Base-by-base conservation (phyloP, 768 basidiomycete species). In the Panaeolus papilionaceus region DNA sequence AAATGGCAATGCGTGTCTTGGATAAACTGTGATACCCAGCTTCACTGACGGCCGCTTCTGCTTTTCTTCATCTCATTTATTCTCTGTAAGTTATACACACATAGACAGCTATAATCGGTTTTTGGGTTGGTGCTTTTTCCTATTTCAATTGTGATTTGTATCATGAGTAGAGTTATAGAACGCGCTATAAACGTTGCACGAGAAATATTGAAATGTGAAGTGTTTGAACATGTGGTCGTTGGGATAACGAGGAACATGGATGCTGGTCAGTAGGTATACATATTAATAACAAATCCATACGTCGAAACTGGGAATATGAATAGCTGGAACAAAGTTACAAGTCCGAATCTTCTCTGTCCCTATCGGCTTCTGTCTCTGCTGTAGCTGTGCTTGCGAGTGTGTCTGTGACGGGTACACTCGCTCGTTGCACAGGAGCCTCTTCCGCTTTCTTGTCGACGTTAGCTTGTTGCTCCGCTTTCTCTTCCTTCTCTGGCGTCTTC, bases 1-100 rank as follows among this genome's bases (percentile, higher is more conserved):
- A 99, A 83, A 84, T 98, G 80, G 94, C 94, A 51, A 95, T 89
- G 79, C 86, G 95, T 58, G 69, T 88, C 49, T 79, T 93, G 68
- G 88, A 88, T 73, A 80, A 79, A 54, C 47, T 75, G 51, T 77
- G 67, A 74, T 40, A 40, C 64, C 47, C 14, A 47, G 47, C 44
- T 28, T 38, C 49, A 42, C 47, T 49, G 20, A 49, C 6, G 16
- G 49, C 33, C 12, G 54, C 33, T 5, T 33, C 33, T 33, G 33
- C 33, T 33, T 62, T 62, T 26, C 40, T 58, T 58, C 54, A 14
- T 58, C 54, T 37, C 54, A 58, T 58, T 58, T 37, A 58, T 58
- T 28, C 14, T 58, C 33, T 3, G 28, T 58, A 58, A 58, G 33
- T 58, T 58, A 58, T 58, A 33, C 33, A 37, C 26, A 58, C 33